Evolutionary conservation across 2,329 filamentous ascomycete species (phyloP).

Genomic region (Leptographium flavum): DNA sequence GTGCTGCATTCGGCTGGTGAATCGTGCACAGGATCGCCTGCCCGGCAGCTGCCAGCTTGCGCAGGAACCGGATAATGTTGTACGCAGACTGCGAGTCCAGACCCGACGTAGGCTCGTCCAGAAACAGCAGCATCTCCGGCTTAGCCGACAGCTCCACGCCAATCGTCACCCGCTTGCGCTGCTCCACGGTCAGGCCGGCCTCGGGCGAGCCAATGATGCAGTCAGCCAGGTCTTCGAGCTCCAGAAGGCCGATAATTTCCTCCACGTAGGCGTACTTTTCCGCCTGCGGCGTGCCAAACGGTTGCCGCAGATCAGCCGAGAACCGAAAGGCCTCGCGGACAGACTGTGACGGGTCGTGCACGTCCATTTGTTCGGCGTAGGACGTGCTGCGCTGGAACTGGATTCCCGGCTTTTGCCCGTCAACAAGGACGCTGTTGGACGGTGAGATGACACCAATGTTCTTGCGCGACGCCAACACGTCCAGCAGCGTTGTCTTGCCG

Average conservation of each 20-base stretch:
- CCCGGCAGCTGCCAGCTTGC: conserved; percentile 61
- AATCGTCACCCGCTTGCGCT: conserved; percentile 70
- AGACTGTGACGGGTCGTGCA: conserved; percentile 47
- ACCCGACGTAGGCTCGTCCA: conserved; percentile 67
- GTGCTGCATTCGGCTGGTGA: conserved; percentile 72
- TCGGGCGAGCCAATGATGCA: conserved; percentile 45
- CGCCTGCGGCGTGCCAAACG: conserved; percentile 33
- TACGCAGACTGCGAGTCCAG: conserved; percentile 60
- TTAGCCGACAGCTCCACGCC: conserved; percentile 81
- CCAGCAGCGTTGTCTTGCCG: conserved; percentile 73
- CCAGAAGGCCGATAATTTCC: conserved; percentile 39
- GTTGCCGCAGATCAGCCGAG: conserved; percentile 46
- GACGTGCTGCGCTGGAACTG: conserved; percentile 46
- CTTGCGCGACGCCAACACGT: conserved; percentile 53
- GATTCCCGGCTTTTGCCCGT: conserved; percentile 39
- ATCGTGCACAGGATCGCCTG: conserved; percentile 87
- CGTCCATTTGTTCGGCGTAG: conserved; percentile 48
- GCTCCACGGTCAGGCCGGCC: conserved; percentile 55
- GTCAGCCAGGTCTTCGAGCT: conserved; percentile 45
- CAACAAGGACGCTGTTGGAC: conserved; percentile 39
- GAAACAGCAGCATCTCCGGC: conserved; percentile 60
- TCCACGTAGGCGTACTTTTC: conserved; percentile 48
- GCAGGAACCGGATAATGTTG: conserved; percentile 66
- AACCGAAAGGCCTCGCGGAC: conserved; percentile 50
- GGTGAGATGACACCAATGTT: conserved; percentile 42